These are phyloP conservation scores for Parathielavia hyrcaniae DNA, from an alignment of 495 filamentous ascomycete genomes.

Conservation along the genomic window DNA sequence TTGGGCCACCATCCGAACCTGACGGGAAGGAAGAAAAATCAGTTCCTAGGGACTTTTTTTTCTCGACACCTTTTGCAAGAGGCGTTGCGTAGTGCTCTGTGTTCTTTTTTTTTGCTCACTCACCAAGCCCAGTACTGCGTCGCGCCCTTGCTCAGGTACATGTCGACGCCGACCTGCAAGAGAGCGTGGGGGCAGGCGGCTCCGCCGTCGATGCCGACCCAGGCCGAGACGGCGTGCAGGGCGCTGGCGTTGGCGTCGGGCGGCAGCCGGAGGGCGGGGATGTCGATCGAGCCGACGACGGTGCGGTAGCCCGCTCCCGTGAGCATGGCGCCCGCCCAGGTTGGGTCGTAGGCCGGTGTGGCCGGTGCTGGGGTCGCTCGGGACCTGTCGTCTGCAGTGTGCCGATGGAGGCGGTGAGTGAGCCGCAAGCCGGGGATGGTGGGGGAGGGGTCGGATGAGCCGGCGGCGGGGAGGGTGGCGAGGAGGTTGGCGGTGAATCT, in stretches of 20 bases:
- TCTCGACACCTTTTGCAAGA: constrained; percentile 23
- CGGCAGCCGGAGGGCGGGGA: constrained; percentile 16
- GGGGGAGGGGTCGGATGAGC: constrained; percentile 1
- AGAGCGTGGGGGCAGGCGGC: constrained; percentile 1
- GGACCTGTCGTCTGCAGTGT: constrained; percentile 55
- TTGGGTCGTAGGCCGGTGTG: constrained; percentile 45
- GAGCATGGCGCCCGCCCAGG: constrained; percentile 21
- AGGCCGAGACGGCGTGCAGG: constrained; percentile 20
- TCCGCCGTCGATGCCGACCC: constrained; percentile 17
- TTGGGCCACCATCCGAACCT: constrained; percentile 14
- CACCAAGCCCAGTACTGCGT: constrained; percentile 12
- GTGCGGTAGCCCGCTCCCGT: constrained; percentile 39
- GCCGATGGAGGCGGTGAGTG: constrained; percentile 4
- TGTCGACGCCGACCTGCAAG: constrained; percentile 10
- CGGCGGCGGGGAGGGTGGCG: constrained; percentile 7
- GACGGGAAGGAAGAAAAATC: background rate
- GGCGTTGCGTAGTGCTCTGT: background rate
- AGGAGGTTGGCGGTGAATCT: constrained; percentile 12
- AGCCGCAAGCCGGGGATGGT: constrained; percentile 10
- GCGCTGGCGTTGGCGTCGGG: constrained; percentile 1
- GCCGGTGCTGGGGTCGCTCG: constrained; percentile 42
- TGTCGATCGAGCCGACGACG: constrained; percentile 9
- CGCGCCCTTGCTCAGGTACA: constrained; percentile 6
- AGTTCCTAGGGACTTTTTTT: background rate
- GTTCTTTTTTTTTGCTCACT: background rate